Base-by-base conservation (phyloP, 1,284 basidiomycete species). In the Takashimella tepidaria region DNA sequence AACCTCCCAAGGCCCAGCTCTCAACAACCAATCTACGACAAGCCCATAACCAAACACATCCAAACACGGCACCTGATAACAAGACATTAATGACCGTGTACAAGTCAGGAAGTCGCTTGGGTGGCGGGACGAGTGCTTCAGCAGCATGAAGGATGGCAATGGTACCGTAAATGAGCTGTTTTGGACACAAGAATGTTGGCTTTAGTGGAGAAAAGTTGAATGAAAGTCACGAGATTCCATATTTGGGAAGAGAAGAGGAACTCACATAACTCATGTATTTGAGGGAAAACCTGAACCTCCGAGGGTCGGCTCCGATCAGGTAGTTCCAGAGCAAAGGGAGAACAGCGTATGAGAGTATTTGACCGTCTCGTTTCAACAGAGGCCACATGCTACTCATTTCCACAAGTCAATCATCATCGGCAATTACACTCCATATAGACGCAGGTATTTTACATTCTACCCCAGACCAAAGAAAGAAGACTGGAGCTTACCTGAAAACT, bases 81-180 rank as follows among this genome's bases (percentile, higher is more conserved):
- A 91, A 80, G 3, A 92, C 85, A 68, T 93, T 95, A 31, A 92
- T 77, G 1, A 95, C 89, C 0, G 87, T 78, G 68, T 84, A 95
- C 47, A 96, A 72, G 69, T 96, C 90, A 0, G 92, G 92, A 62
- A 19, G 89, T 83, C 27, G 87, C 55, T 3, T 87, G 86, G 19
- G 88, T 82, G 2, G 77, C 55, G 37, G 87, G 52, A 37, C 31
- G 6, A 85, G 25, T 19, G 82, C 50, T 68, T 95, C 89, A 13
- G 84, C 66, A 8, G 82, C 3, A 64, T 93, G 89, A 5, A 92
- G 70, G 0, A 70, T 47, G 1, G 80, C 23, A 43, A 84, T 83
- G 1, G 80, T 77, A 0, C 74, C 53, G 66, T 92, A 88, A 43
- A 82, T 77, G n/a, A 68, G 67, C 87, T 90, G 41, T n/a, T n/a